Conservation (phyloP, 2,329 filamentous ascomycete genomes). For the Pestalotiopsis sp. region DNA sequence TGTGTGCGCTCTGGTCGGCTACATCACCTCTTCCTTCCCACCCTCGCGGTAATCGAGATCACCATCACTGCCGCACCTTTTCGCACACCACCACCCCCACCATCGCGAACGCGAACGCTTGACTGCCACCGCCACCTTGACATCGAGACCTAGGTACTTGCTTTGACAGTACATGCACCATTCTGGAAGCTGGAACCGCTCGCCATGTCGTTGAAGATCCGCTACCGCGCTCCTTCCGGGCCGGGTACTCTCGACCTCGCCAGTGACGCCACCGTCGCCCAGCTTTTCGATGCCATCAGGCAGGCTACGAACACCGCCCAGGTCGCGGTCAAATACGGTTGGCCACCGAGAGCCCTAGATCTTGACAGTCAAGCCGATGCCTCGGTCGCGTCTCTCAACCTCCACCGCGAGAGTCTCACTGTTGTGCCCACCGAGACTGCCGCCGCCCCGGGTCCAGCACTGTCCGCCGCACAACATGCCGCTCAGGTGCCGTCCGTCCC, state of each 20-base stretch:
- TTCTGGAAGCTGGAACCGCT: too few species aligned
- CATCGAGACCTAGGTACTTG: too few species aligned
- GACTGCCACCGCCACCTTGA: too few species aligned
- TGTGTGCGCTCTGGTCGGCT: too few species aligned
- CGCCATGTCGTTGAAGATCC: conserved; percentile 50
- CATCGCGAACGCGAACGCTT: too few species aligned
- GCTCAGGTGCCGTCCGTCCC: conserved; percentile 3
- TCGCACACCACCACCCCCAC: too few species aligned
- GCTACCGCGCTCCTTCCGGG: conserved; percentile 75
- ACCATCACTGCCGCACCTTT: too few species aligned
- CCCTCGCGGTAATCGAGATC: too few species aligned
- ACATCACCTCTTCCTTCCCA: too few species aligned
- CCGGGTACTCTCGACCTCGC: conserved; percentile 70
- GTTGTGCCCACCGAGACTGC: conserved; percentile 44
- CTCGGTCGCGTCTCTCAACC: conserved; percentile 49
- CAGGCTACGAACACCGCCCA: conserved; percentile 64
- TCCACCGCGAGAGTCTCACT: conserved; percentile 54
- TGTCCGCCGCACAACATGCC: conserved; percentile 12
- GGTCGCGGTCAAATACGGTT: conserved; percentile 84
- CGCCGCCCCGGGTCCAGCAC: conserved; percentile 11
- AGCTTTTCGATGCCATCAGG: conserved; percentile 63
- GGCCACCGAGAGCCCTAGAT: conserved; percentile 73
- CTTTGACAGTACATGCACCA: too few species aligned
- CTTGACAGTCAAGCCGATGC: conserved; percentile 50
- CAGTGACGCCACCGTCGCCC: conserved; percentile 66